Evolutionary conservation across 2,329 filamentous ascomycete species (phyloP).

Genomic region (Penicillium corylophilum): DNA sequence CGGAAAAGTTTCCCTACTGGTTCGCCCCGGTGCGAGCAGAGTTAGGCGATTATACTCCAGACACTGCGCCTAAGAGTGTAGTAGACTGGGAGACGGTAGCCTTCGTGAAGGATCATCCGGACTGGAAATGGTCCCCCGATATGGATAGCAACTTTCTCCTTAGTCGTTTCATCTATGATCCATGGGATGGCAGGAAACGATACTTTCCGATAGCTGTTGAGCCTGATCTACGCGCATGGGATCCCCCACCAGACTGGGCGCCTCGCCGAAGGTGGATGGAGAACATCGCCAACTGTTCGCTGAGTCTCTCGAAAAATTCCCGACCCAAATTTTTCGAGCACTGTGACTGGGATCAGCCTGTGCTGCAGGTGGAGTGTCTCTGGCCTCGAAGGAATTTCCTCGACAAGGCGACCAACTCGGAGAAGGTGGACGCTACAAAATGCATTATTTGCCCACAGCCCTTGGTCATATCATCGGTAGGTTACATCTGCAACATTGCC

Average conservation of each 20-base stretch:
- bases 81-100: slow-evolving; percentile 48
- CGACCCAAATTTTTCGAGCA: slow-evolving; percentile 46
- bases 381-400: slow-evolving; percentile 80
- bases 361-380: slow-evolving; percentile 72
- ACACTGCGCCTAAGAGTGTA: slow-evolving; percentile 11
- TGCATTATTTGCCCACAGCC: slow-evolving; percentile 76
- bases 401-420: slow-evolving; percentile 61
- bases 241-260: slow-evolving; percentile 34
- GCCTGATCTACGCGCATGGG: slow-evolving; percentile 30
- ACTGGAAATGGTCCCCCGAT: slow-evolving; percentile 47
- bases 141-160: slow-evolving; percentile 43
- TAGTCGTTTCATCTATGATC: slow-evolving; percentile 57
- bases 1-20: slow-evolving; percentile 75
- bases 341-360: slow-evolving; percentile 72
- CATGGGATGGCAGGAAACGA: slow-evolving; percentile 57
- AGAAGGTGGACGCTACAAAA: slow-evolving; percentile 45
- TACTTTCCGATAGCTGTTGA: slow-evolving; percentile 52
- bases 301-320: slow-evolving; percentile 69
- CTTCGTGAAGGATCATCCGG: slow-evolving; percentile 39
- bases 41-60: slow-evolving; percentile 1
- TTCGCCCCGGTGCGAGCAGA: slow-evolving; percentile 59
- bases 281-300: slow-evolving; percentile 79
- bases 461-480: slow-evolving; percentile 71
- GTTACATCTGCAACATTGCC: slow-evolving; percentile 30
- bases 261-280: slow-evolving; percentile 47